phyloP scores from a whole-genome alignment of 176 grass and related monocot genomes.

The Avena sativa region DNA sequence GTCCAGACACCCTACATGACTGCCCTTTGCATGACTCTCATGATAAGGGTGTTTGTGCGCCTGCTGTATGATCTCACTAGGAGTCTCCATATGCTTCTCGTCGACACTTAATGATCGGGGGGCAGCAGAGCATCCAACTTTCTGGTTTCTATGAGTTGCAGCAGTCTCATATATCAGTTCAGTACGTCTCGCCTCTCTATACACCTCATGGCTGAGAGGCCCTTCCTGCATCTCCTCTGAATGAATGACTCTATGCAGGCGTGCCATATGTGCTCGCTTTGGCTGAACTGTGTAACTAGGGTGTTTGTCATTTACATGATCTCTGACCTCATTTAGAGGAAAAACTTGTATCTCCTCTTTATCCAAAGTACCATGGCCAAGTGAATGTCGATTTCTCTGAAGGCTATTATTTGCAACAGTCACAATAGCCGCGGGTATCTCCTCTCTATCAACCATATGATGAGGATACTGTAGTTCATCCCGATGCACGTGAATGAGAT shows the following conservation, averaged over 20 bases:
- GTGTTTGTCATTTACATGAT: constrained; percentile 4
- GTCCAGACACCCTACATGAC: neutral
- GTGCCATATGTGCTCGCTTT: neutral
- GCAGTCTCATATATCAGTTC: constrained; percentile 14
- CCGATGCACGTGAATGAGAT: neutral
- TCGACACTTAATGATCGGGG: neutral
- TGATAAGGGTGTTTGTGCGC: neutral
- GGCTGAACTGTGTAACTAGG: neutral
- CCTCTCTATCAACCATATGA: constrained; percentile 21
- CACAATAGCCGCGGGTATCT: neutral
- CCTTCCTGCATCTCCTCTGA: constrained; percentile 21
- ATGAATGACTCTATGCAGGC: constrained; percentile 13
- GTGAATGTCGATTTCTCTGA: constrained; percentile 7
- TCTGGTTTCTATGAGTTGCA: constrained; percentile 15
- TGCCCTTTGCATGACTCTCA: neutral
- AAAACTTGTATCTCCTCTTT: neutral
- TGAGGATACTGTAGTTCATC: constrained; percentile 7
- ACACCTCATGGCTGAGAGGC: constrained; percentile 17
- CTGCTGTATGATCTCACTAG: neutral
- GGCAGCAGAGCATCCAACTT: neutral
- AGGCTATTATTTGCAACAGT: constrained; percentile 3
- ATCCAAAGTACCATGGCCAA: neutral
- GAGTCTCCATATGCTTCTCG: neutral
- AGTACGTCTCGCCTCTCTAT: constrained; percentile 16
- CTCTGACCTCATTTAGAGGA: neutral